Base-by-base conservation (phyloP, 352 stramenopile genomes). In the Hyaloperonospora brassicae region DNA sequence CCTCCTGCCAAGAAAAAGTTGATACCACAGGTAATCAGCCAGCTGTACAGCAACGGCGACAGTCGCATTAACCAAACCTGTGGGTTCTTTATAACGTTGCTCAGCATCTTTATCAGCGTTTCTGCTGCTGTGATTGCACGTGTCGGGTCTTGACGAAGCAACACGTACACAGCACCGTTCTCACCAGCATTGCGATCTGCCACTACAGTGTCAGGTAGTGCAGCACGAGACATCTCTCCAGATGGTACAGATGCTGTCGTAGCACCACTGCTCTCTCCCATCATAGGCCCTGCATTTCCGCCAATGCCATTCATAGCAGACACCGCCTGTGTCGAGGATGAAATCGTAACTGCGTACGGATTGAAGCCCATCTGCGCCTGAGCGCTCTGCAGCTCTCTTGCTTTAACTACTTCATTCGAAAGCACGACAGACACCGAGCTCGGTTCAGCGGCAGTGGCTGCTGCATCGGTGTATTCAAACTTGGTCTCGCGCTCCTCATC, bases 341-440 rank as follows among this genome's bases (percentile, higher is more conserved):
- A 76, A 46, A 89, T 86, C 17, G 73, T 80, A 3, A 70, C 76
- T 21, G 66, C 72, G 50, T 89, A 89, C 34, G 79, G 79, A 36
- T 89, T 89, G 47, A 89, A 89, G 0, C 79, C 79, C 45, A 88
- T 70, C 45, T 87, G 70, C 7, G 66, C 51, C 21, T 86, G 73
- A 2, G 72, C 76, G 17, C 42, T 74, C 23, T 79, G 68, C 23
- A 87, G 43, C 50, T 89, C 79, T 5, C 73, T 74, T 10, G 63
- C 65, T 51, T 87, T 86, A 40, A 87, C 73, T 58, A 86, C 60
- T 35, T 89, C 76, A 50, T 78, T 76, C 1, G 76, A 79, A 4
- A 87, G 52, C 42, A 83, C 62, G 6, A 60, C 45, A 7, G 61
- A 58, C 4, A 65, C 43, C 6, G 63, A 43, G 0, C 43, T 47